Percentiles rank a stretch among this genome's conserved stretches.
Evolutionary conservation across 441 rosid species (phyloP).

Genomic region (Omphalea diandra): DNA sequence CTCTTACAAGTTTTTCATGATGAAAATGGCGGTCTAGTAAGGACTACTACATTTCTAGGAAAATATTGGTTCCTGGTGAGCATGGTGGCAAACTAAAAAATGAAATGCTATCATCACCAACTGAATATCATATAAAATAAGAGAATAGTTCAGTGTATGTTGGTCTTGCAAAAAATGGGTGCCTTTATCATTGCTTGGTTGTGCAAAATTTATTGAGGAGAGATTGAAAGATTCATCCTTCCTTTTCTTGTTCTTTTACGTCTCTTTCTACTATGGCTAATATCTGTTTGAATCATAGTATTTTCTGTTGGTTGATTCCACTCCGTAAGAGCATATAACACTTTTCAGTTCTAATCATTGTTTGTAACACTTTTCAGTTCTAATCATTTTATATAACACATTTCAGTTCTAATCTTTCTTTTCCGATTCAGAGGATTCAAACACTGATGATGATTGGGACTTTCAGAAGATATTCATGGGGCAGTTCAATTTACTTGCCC

Average conservation of each 20-base stretch:
- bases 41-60: neutral
- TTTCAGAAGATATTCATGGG: slow-evolving; percentile 46
- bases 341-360: too few species aligned
- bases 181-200: neutral
- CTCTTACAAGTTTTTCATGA: neutral
- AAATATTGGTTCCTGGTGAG: neutral
- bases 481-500: slow-evolving; percentile 44
- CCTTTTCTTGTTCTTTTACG: neutral
- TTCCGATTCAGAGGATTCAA: slow-evolving; percentile 61
- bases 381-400: neutral
- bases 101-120: neutral
- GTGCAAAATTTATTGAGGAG: neutral
- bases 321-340: neutral
- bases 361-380: too few species aligned
- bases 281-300: neutral
- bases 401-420: neutral
- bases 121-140: neutral
- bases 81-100: neutral
- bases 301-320: neutral
- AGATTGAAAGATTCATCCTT: neutral
- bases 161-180: neutral
- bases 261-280: too few species aligned
- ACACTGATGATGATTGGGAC: slow-evolving; percentile 49
- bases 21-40: neutral
- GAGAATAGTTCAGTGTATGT: neutral